Evolutionary conservation across 2,329 filamentous ascomycete genomes (phyloP).

Genomic region (Fonsecaea pugnacius): DNA sequence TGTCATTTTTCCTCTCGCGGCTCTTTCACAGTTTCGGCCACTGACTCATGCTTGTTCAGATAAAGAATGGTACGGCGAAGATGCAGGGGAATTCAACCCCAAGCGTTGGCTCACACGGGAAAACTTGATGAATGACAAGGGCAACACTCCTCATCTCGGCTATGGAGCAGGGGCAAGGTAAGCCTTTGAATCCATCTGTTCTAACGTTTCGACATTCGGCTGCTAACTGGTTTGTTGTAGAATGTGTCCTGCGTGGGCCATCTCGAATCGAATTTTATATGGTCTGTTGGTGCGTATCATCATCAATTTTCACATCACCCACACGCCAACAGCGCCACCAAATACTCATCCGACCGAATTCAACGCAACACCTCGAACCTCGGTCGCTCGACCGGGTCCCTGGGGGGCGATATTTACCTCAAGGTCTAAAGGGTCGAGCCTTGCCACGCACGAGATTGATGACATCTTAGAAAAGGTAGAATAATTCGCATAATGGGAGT

Average conservation of each 20-base stretch:
- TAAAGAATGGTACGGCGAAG: background rate
- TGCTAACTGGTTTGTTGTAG: background rate
- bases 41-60: background rate
- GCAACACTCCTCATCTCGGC: background rate
- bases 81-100: background rate
- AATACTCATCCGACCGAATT: too few species aligned
- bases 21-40: background rate
- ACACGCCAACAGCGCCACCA: background rate
- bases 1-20: background rate
- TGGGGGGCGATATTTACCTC: too few species aligned
- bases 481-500: too few species aligned
- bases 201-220: too few species aligned
- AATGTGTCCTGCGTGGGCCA: background rate
- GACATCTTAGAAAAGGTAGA: too few species aligned
- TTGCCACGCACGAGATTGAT: too few species aligned
- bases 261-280: constrained; percentile 1
- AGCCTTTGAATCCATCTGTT: background rate
- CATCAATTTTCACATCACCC: background rate
- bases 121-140: background rate
- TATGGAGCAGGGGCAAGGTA: background rate
- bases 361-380: too few species aligned
- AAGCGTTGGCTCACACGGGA: background rate
- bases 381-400: too few species aligned
- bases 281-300: background rate
- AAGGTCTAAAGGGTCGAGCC: too few species aligned